Percentiles rank a stretch among this genome's conserved stretches.
Conservation (phyloP, 2,329 filamentous ascomycete genomes). For the Biscogniauxia sp. region DNA sequence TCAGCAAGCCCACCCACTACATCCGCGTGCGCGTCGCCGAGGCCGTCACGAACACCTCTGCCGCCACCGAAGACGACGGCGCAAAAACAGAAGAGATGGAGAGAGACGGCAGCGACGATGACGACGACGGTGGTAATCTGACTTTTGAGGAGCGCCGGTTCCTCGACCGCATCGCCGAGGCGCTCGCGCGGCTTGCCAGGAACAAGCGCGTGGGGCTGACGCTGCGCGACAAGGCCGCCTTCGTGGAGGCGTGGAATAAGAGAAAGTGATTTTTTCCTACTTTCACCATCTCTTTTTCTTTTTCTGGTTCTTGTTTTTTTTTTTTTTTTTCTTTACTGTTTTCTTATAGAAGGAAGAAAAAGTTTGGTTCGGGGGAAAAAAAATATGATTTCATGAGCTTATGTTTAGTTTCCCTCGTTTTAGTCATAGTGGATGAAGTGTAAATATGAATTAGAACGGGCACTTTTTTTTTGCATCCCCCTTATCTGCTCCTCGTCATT, state of each 20-base stretch:
- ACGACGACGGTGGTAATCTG: slow-evolving; percentile 31
- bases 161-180: slow-evolving; percentile 78
- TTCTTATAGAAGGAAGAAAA: no score
- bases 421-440: no score
- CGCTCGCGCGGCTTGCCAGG: slow-evolving; percentile 79
- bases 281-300: neutral
- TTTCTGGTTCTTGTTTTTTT: neutral
- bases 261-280: slow-evolving; percentile 32
- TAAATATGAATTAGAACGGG: no score
- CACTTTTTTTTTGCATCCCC: no score
- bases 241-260: slow-evolving; percentile 66
- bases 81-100: neutral
- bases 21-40: slow-evolving; percentile 90
- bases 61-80: slow-evolving; percentile 25
- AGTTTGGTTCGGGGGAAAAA: no score
- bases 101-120: slow-evolving; percentile 29
- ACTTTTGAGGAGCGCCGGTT: slow-evolving; percentile 63
- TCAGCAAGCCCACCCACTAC: slow-evolving; percentile 81
- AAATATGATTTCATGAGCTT: no score
- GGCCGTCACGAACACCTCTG: slow-evolving; percentile 55
- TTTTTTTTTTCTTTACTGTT: neutral
- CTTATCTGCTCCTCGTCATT: no score
- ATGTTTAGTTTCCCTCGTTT: no score
- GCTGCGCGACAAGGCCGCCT: slow-evolving; percentile 76
- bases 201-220: slow-evolving; percentile 88